These are phyloP conservation scores for Bullera alba DNA, from an alignment of 768 basidiomycete species.

Conservation along the genomic window DNA sequence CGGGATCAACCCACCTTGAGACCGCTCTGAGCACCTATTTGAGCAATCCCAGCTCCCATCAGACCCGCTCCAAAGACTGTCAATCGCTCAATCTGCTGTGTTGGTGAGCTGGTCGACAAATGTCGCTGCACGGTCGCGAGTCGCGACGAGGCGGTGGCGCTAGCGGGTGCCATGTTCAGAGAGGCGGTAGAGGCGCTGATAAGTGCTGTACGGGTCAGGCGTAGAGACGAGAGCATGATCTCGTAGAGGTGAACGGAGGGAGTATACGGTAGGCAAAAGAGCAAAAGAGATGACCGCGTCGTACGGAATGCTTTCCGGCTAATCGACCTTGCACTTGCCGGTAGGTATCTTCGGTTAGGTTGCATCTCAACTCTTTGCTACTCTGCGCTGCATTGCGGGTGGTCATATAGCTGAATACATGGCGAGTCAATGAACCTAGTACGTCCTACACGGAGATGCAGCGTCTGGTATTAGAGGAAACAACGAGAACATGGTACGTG, in stretches of 20 bases:
- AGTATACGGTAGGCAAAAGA: not conserved
- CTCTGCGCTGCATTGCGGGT: not conserved
- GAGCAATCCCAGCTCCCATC: constrained; percentile 50
- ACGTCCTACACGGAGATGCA: no score
- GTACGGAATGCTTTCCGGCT: not conserved
- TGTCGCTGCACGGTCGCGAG: constrained; percentile 20
- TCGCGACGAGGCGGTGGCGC: constrained; percentile 3
- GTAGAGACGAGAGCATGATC: no score
- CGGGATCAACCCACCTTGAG: constrained; percentile 39
- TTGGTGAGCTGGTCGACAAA: constrained; percentile 8
- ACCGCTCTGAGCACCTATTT: constrained; percentile 48
- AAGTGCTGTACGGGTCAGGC: no score
- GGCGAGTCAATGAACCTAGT: not conserved
- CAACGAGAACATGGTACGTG: no score
- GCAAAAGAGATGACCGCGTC: not conserved
- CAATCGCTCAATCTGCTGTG: constrained; percentile 32
- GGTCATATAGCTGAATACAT: not conserved
- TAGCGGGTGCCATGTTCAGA: not conserved
- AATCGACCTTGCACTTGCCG: not conserved
- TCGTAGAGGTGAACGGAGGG: no score
- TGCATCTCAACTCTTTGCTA: not conserved
- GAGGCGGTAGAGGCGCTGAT: not conserved
- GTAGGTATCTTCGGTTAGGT: not conserved
- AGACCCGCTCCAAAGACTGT: constrained; percentile 49
- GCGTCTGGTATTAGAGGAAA: no score